Evolutionary conservation across 768 basidiomycete genomes (phyloP), one percentile per base, ranked within the genome.

Genomic region (Tulasnella sp.): DNA sequence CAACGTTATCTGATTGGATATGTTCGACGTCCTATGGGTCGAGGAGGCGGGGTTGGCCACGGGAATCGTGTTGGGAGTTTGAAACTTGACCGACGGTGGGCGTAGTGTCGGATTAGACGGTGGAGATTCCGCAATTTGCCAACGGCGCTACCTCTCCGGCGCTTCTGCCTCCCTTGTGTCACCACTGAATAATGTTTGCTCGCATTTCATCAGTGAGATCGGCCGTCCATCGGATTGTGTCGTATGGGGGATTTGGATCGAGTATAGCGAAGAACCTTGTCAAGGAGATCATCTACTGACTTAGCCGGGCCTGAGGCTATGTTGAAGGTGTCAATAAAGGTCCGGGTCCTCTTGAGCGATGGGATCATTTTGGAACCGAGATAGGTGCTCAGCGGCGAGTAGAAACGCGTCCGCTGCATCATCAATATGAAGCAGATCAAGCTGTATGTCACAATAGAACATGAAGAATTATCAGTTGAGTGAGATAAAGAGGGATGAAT

Each of bases 371-470:
- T 24, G 12, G 48, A 31, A 7, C 72, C 34, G 16, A 60, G 46
- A 64, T n/a, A 84, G 75, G 31, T 77, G 79, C 28, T 78, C 48
- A 46, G 84, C 81, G 1, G 84, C 83, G 31, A 82, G 81, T 8
- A 84, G 46, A 12, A 85, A 79, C 0, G 84, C 85, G 44, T 82
- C 81, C 37, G 85, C 76, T 6, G 83, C 83, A 76, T 86, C 86
- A 40, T 84, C 83, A 20, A 85, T 80, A 72, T 85, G 83, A 16
- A 86, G 75, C 8, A 85, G 75, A 74, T 84, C 84, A 18, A 84
- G 50, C 42, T 72, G 31, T 20, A n/a, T n/a, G n/a, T n/a, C n/a
- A n/a, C 18, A 5, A 58, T 11, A 44, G 9, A 11, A 8, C 16
- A 58, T 5, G n/a, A n/a, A n/a, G n/a, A n/a, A n/a, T n/a, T n/a